A percentile compares a stretch with the other conserved stretches of the same genome.
phyloP scores from a whole-genome alignment of 148 eudicot genomes.

The Pharnaceum exiguum region DNA sequence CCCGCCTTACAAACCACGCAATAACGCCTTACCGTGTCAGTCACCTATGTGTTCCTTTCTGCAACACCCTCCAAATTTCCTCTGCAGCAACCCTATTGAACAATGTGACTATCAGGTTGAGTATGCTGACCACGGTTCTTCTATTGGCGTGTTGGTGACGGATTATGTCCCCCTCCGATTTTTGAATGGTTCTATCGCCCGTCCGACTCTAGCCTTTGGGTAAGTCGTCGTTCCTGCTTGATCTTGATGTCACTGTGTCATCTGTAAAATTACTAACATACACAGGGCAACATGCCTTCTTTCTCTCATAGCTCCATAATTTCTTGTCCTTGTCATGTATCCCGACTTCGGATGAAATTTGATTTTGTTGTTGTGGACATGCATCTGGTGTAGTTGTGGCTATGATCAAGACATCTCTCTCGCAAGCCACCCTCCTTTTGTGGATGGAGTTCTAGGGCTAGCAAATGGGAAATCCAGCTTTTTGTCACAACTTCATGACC shows the following conservation, averaged over 20 bases:
- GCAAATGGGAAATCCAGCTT: slow-evolving; percentile 63
- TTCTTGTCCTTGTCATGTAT: no score
- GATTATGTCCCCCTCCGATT: slow-evolving; percentile 53
- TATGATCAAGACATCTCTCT: slow-evolving; percentile 68
- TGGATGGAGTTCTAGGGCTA: slow-evolving; percentile 91
- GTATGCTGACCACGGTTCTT: slow-evolving; percentile 83
- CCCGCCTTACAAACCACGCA: slow-evolving; percentile 65
- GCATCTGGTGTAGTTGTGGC: slow-evolving; percentile 62
- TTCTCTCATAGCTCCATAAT: no score
- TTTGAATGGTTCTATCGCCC: slow-evolving; percentile 40
- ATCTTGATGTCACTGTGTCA: no score
- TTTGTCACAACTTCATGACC: slow-evolving; percentile 47
- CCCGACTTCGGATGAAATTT: no score
- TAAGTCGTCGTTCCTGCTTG: slow-evolving; percentile 23
- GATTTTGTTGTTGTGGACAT: neutral
- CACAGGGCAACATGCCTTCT: neutral
- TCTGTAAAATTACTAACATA: no score
- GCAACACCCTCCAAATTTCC: slow-evolving; percentile 38
- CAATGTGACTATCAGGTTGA: slow-evolving; percentile 88
- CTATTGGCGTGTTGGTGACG: slow-evolving; percentile 69
- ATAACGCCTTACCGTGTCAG: slow-evolving; percentile 45
- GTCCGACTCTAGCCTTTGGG: slow-evolving; percentile 71
- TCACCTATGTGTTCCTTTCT: slow-evolving; percentile 60
- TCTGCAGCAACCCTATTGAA: slow-evolving; percentile 48
- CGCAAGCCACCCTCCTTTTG: slow-evolving; percentile 47